phyloP scores from a whole-genome alignment of 768 basidiomycete species.

The Hirschioporus abietinus region DNA sequence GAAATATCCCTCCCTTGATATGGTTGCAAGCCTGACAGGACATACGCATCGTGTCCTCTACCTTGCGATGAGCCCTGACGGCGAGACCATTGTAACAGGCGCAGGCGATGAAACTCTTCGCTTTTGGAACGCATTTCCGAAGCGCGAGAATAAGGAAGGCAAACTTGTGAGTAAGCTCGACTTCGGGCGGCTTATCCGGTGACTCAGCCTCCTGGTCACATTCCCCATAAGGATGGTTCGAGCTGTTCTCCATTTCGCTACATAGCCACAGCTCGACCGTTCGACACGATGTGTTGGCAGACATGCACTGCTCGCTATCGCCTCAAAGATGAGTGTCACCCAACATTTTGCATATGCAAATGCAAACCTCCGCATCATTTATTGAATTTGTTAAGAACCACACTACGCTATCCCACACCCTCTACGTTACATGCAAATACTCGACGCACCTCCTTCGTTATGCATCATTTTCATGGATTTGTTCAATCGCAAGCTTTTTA shows the following conservation, averaged over 20 bases:
- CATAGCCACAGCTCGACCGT: background rate
- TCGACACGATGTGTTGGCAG: too few species aligned
- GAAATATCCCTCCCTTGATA: constrained; percentile 89
- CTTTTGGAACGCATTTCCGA: constrained; percentile 98
- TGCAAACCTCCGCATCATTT: background rate
- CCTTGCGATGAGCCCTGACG: constrained; percentile 96
- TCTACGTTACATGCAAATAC: background rate
- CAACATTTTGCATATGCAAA: background rate
- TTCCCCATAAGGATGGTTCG: background rate
- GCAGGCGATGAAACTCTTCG: constrained; percentile 95
- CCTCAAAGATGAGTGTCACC: background rate
- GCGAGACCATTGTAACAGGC: constrained; percentile 96
- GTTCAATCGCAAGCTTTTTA: background rate
- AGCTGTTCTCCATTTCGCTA: background rate
- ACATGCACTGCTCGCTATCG: too few species aligned
- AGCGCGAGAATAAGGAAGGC: constrained; percentile 41
- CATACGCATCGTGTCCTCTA: constrained; percentile 95
- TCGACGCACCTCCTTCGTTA: background rate
- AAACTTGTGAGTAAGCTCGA: constrained; percentile 37
- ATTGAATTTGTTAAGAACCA: background rate
- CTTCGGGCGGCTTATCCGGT: constrained; percentile 38
- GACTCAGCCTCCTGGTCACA: background rate
- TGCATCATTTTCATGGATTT: background rate
- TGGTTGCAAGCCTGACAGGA: constrained; percentile 92
- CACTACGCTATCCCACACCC: background rate